A percentile compares a stretch with the other conserved stretches of the same genome.
phyloP scores from a whole-genome alignment of 2,329 filamentous ascomycete genomes.

The Apiospora pterosperma region DNA sequence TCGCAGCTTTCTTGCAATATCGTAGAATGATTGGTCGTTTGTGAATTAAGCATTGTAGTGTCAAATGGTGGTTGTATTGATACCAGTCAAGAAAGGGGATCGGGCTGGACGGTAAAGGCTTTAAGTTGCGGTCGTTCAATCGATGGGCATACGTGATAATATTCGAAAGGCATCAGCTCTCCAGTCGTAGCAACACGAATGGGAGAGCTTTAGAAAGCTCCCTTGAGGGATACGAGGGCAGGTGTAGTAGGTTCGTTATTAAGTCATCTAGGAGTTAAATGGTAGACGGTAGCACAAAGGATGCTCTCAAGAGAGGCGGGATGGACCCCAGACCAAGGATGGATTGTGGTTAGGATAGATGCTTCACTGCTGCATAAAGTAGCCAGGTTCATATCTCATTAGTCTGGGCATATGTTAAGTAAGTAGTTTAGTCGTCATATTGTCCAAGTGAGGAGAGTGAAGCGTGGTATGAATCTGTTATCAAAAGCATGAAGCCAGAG shows the following conservation, averaged over 20 bases:
- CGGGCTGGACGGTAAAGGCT: neutral
- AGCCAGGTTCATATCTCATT: too few species aligned
- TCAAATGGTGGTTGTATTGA: neutral
- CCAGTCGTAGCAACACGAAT: neutral
- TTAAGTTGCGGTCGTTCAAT: neutral
- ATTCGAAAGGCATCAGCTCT: accelerated
- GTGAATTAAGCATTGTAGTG: neutral
- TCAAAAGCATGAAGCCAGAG: neutral
- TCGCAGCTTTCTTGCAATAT: accelerated
- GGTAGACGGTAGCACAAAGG: too few species aligned
- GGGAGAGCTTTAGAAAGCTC: too few species aligned
- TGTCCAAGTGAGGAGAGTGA: neutral
- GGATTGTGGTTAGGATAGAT: too few species aligned
- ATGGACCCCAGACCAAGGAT: too few species aligned
- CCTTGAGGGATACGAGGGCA: too few species aligned
- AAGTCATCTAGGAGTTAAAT: too few species aligned
- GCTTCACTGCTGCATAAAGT: too few species aligned
- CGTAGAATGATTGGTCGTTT: neutral
- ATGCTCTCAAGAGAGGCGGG: too few species aligned
- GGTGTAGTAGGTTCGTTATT: too few species aligned
- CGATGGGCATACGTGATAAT: neutral
- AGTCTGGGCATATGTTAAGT: too few species aligned
- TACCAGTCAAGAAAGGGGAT: neutral
- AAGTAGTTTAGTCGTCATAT: too few species aligned
- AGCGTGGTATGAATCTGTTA: neutral